phyloP scores from a whole-genome alignment of 148 eudicot genomes.

The Vaccinium myrtillus region DNA sequence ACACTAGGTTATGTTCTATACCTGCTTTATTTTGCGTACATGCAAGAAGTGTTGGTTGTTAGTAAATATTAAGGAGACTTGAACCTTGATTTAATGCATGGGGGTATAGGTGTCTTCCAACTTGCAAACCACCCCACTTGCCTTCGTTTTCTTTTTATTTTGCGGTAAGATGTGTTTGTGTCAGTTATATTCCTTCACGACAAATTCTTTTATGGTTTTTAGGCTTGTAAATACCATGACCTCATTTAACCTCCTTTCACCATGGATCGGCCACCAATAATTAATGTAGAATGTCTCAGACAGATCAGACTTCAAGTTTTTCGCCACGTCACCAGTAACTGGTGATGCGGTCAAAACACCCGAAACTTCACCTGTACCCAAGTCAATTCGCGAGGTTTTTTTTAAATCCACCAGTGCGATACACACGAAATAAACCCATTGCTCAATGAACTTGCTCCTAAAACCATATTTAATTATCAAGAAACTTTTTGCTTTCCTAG shows the following conservation, averaged over 20 bases:
- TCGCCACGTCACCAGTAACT: too few species aligned
- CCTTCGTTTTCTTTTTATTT: background rate
- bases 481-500: background rate
- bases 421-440: background rate
- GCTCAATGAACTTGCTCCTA: background rate
- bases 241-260: background rate
- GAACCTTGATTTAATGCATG: too few species aligned
- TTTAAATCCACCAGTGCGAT: constrained; percentile 4
- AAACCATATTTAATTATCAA: background rate
- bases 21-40: too few species aligned
- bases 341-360: constrained; percentile 17
- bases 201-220: background rate
- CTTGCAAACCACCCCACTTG: too few species aligned
- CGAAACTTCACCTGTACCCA: background rate
- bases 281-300: too few species aligned
- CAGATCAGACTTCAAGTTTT: too few species aligned
- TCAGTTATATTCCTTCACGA: background rate
- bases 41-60: too few species aligned
- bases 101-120: too few species aligned
- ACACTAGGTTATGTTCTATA: too few species aligned
- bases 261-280: background rate
- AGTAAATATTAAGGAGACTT: too few species aligned
- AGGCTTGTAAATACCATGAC: background rate
- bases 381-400: constrained; percentile 2
- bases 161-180: background rate